Percentiles rank a stretch among this genome's conserved stretches.
phyloP scores from a whole-genome alignment of 2,329 filamentous ascomycete genomes.

The Beauveria scarabaeidicola region DNA sequence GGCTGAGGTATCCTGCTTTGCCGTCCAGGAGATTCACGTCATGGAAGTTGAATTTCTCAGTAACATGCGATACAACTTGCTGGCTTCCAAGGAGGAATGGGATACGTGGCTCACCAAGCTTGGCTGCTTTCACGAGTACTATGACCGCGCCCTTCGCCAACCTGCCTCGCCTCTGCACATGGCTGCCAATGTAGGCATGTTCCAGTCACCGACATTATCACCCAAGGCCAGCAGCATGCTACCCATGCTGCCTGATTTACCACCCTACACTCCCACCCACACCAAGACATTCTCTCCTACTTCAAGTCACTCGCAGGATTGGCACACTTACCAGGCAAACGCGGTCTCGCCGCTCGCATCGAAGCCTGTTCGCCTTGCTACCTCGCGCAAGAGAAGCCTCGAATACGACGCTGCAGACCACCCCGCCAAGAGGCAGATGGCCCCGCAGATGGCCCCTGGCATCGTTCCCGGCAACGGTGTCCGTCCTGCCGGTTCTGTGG shows the following conservation, averaged over 20 bases:
- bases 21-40: constrained; percentile 89
- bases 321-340: constrained; percentile 31
- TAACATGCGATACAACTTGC: constrained; percentile 92
- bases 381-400: constrained; percentile 41
- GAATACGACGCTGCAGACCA: constrained; percentile 44
- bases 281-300: constrained; percentile 33
- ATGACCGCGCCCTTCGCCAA: constrained; percentile 55
- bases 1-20: constrained; percentile 94
- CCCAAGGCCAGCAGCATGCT: constrained; percentile 32
- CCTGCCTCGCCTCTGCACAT: constrained; percentile 32
- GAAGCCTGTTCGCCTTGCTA: constrained; percentile 35
- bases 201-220: constrained; percentile 40
- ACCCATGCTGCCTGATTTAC: constrained; percentile 22
- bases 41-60: constrained; percentile 99
- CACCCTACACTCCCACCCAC: constrained; percentile 26
- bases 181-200: constrained; percentile 23
- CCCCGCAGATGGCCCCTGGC: constrained; percentile 14
- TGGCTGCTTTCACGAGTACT: constrained; percentile 74
- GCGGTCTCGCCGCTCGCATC: constrained; percentile 39
- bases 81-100: constrained; percentile 83
- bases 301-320: constrained; percentile 28
- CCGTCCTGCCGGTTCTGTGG: constrained; percentile 14
- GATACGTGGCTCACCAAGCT: constrained; percentile 77
- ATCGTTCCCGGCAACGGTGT: not conserved
- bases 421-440: constrained; percentile 42